Evolutionary conservation across 805 yeast genomes (phyloP).

Genomic region (Schizosaccharomyces cryophilus): DNA sequence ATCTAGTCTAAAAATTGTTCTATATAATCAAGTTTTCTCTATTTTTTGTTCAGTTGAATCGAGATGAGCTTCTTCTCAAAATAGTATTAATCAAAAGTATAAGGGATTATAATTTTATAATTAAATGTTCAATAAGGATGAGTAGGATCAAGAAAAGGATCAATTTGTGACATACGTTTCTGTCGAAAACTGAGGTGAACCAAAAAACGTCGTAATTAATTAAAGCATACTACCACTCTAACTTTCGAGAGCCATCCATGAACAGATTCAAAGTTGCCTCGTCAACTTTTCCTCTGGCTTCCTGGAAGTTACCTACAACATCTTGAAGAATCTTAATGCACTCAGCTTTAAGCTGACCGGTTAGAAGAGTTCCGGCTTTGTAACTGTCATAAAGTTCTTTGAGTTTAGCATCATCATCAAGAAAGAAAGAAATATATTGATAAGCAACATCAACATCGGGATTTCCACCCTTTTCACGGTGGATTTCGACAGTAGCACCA

Average conservation of each 20-base stretch:
- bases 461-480: conserved; percentile 71
- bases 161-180: too few species aligned
- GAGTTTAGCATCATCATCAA: conserved; percentile 66
- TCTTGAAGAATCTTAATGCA: conserved; percentile 62
- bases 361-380: conserved; percentile 54
- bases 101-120: too few species aligned
- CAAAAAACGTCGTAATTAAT: too few species aligned
- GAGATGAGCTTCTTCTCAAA: too few species aligned
- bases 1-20: too few species aligned
- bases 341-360: conserved; percentile 79
- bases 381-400: conserved; percentile 37
- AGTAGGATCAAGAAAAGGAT: too few species aligned
- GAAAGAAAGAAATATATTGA: conserved; percentile 76
- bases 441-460: conserved; percentile 89
- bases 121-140: too few species aligned
- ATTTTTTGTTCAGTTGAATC: too few species aligned
- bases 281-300: conserved; percentile 38
- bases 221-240: conserved; percentile 21
- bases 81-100: too few species aligned
- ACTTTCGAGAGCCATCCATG: conserved; percentile 46
- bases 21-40: too few species aligned
- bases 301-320: conserved; percentile 65
- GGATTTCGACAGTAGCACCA: conserved; percentile 64
- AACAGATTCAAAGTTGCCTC: conserved; percentile 37
- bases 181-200: too few species aligned